Evolutionary conservation across 768 basidiomycete genomes (phyloP), one percentile per base, ranked within the genome.

Genomic region (Boletus rex-veris): DNA sequence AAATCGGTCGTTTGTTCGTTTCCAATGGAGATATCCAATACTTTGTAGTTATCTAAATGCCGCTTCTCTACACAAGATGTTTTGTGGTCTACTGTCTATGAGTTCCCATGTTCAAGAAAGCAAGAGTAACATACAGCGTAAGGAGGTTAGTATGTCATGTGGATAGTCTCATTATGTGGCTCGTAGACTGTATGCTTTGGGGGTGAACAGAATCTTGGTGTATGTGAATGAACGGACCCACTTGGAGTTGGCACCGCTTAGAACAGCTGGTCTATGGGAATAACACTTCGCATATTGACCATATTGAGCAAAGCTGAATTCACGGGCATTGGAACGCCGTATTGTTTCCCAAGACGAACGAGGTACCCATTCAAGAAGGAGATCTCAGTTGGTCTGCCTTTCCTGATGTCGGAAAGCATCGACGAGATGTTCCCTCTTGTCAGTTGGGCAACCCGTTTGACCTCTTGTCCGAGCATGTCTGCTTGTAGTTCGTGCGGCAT

Each of bases 301-400:
- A 90, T 73, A 48, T 83, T 73, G 36, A 77, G 64, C 44, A 91
- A 73, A n/a, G 75, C 72, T 2, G 75, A 66, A 52, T 76, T 88
- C 24, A 78, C 75, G 6, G 83, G 82, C 64, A 85, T 87, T 16
- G 71, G 68, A 30, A 93, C 73, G 7, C 74, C 71, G 59, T 86
- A 79, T 37, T 75, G 68, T 44, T 71, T 60, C 24, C 88, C 95
- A 8, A 92, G 71, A 8, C 73, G 71, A 28, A 84, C 64, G 45
- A 98, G 69, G 67, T 93, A 91, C 5, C 95, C 94, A 55, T 90
- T 93, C 62, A 97, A 75, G 62, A 74, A 90, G 16, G 87, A 81
- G 21, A 98, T 79, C 73, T 98, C 94, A 0, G 92, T 94, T 6
- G 64, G 56, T 48, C 74, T 73, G 40, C 85, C 85, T 31, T 71